Base-by-base conservation (phyloP, 192 early-diverging fungal genomes). In the Thamnidium elegans region DNA sequence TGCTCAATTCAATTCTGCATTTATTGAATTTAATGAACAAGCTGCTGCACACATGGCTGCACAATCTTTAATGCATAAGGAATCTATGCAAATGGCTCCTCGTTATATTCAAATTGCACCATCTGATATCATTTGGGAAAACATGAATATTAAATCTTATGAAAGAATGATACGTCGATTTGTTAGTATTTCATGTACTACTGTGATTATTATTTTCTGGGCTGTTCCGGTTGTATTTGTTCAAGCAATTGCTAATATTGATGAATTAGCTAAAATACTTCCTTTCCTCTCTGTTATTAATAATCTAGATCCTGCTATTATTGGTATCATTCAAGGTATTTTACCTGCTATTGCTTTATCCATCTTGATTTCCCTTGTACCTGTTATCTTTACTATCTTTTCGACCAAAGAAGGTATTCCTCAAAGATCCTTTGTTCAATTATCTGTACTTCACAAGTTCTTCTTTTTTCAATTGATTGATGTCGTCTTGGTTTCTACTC, bases 391-490 rank as follows among this genome's bases (percentile, higher is more conserved):
- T 56, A 80, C 81, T 9, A 72, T 82, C 19, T 71, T 94, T 45
- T 63, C 83, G 30, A 71, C 69, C 7, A 74, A 89, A 31, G 85
- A 87, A 58, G 88, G 91, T 53, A 78, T 77, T 10, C 71, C 84
- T 13, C 80, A 80, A 7, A 48, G 74, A 20, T 81, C 86, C 34
- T 71, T 79, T 30, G 83, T 92, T 45, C 79, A 88, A 20, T 70
- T 86, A 46, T 77, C 78, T 10, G 62, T 93, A 45, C 68, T 90
- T 58, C 70, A 84, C 71, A 87, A 88, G 44, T 90, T 87, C 72
- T 94, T 84, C 67, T 86, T 89, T 59, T 93, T 93, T 68, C 78
- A 89, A 81, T 76, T 92, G 44, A 78, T 91, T 61, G 89, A 93
- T 73, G 87, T 94, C 10, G 83, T 94, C 17, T 68, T 92, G 14